phyloP scores from a whole-genome alignment of 352 stramenopile species.

The Aphanomyces stellatus region DNA sequence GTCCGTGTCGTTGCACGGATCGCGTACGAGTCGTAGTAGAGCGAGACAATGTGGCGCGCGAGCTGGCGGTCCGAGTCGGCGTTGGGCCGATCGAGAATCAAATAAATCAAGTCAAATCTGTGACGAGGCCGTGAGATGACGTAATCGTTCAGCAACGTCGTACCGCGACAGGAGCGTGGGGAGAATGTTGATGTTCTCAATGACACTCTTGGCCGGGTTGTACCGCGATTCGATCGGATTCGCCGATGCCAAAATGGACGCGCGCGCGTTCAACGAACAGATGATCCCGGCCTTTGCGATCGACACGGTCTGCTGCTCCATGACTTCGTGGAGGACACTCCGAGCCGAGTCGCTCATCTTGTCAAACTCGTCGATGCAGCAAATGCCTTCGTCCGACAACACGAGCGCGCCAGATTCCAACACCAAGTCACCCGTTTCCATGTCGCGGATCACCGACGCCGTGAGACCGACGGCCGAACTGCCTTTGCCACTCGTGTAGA shows the following conservation, averaged over 20 bases:
- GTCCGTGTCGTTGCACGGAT: conserved; percentile 22
- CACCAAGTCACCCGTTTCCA: conserved; percentile 96
- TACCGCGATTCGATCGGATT: conserved; percentile 99
- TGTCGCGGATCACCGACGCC: conserved; percentile 93
- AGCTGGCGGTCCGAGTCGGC: conserved; percentile 91
- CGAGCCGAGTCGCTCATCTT: conserved; percentile 98
- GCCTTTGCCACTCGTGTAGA: conserved; percentile 99
- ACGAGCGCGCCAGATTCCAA: conserved; percentile 96
- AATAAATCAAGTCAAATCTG: conserved; percentile 98
- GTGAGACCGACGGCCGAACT: conserved; percentile 98
- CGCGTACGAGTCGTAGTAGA: conserved; percentile 88
- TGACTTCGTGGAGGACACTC: conserved; percentile 98
- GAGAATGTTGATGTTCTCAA: conserved; percentile 98
- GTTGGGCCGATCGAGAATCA: conserved; percentile 97
- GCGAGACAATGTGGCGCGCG: conserved; percentile 94
- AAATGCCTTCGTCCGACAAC: conserved; percentile 96
- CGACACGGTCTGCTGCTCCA: conserved; percentile 98
- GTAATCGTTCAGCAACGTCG: too few relatives aligned
- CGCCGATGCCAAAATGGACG: conserved; percentile 97
- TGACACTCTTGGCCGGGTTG: conserved; percentile 96
- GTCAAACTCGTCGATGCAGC: conserved; percentile 99
- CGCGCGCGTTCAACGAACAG: conserved; percentile 95
- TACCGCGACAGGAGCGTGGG: conserved; percentile 93
- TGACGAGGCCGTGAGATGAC: too few relatives aligned
- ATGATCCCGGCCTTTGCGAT: conserved; percentile 99